A percentile compares a stretch with the other conserved stretches of the same genome.
phyloP scores from a whole-genome alignment of 371 early-diverging fungal species.

The Syncephalis fuscata region DNA sequence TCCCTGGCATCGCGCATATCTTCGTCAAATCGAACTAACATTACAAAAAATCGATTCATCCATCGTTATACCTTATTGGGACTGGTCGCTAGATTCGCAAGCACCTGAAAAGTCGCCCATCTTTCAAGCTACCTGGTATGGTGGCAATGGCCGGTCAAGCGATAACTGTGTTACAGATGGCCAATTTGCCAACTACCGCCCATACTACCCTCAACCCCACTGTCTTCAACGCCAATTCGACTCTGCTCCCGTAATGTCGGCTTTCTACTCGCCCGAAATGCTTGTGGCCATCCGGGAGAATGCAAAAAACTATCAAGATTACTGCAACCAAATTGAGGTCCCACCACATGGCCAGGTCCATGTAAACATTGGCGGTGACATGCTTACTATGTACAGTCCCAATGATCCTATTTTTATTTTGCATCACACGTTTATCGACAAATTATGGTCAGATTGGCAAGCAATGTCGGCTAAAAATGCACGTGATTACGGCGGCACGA shows the following conservation, averaged over 20 bases:
- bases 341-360: slow-evolving; percentile 29
- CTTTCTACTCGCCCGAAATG: slow-evolving; percentile 11
- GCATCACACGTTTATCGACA: slow-evolving; percentile 37
- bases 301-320: slow-evolving; percentile 13
- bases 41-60: slow-evolving; percentile 16
- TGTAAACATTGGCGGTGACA: slow-evolving; percentile 22
- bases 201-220: slow-evolving; percentile 5
- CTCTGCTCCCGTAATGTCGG: slow-evolving; percentile 9
- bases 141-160: slow-evolving; percentile 8
- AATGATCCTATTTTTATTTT: slow-evolving; percentile 39
- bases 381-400: slow-evolving; percentile 15
- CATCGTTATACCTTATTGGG: slow-evolving; percentile 32
- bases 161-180: slow-evolving; percentile 10
- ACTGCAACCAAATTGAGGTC: slow-evolving; percentile 19
- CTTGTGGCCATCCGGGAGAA: slow-evolving; percentile 11
- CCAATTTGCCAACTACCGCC: slow-evolving; percentile 2
- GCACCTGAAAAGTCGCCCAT: slow-evolving; percentile 4
- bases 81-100: slow-evolving; percentile 18
- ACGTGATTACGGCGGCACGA: slow-evolving; percentile 2
- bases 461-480: neutral
- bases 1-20: slow-evolving; percentile 22
- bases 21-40: slow-evolving; percentile 12
- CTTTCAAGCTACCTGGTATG: slow-evolving; percentile 5
- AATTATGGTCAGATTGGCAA: slow-evolving; percentile 29
- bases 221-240: slow-evolving; percentile 12